Percentiles rank a stretch among this genome's conserved stretches.
Evolutionary conservation across 2,329 filamentous ascomycete genomes (phyloP).

Genomic region (Cladosporium cucumerinum): DNA sequence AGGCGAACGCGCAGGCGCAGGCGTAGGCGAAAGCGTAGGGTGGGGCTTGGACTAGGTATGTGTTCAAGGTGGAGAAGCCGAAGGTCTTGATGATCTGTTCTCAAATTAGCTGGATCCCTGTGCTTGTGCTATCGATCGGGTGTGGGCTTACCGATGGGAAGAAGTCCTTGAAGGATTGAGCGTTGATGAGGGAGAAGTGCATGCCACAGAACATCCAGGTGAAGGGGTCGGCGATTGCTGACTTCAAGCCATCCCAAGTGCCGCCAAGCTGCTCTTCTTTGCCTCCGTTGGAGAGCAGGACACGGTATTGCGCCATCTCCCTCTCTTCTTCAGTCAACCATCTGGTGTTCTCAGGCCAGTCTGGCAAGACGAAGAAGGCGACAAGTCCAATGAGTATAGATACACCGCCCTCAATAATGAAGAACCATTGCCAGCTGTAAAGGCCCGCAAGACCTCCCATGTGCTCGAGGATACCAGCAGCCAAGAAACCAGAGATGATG

Average conservation of each 20-base stretch:
- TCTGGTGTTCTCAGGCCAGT: constrained; percentile 52
- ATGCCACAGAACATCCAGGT: constrained; percentile 42
- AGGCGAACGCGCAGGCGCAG: constrained; percentile 28
- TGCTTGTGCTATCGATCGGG: background rate
- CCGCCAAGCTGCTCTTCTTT: constrained; percentile 38
- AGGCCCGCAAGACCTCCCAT: constrained; percentile 36
- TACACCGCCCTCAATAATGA: constrained; percentile 55
- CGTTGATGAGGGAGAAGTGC: constrained; percentile 38
- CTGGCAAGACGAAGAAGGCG: constrained; percentile 53
- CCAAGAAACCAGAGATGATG: constrained; percentile 45
- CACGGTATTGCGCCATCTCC: constrained; percentile 44
- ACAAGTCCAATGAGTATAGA: constrained; percentile 52
- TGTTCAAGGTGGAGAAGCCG: constrained; percentile 64
- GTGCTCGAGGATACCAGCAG: constrained; percentile 44
- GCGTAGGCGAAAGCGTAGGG: constrained; percentile 37
- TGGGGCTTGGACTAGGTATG: constrained; percentile 43
- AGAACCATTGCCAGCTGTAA: constrained; percentile 29
- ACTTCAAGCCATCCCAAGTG: constrained; percentile 38
- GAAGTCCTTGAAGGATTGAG: constrained; percentile 35
- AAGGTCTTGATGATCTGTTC: constrained; percentile 61
- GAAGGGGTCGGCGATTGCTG: constrained; percentile 37
- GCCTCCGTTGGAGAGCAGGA: constrained; percentile 32
- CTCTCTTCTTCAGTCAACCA: constrained; percentile 54
- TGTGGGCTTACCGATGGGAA: constrained; percentile 28
- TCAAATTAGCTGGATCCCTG: background rate